phyloP scores from a whole-genome alignment of 805 yeast genomes.

The Kuraishia piskuri region DNA sequence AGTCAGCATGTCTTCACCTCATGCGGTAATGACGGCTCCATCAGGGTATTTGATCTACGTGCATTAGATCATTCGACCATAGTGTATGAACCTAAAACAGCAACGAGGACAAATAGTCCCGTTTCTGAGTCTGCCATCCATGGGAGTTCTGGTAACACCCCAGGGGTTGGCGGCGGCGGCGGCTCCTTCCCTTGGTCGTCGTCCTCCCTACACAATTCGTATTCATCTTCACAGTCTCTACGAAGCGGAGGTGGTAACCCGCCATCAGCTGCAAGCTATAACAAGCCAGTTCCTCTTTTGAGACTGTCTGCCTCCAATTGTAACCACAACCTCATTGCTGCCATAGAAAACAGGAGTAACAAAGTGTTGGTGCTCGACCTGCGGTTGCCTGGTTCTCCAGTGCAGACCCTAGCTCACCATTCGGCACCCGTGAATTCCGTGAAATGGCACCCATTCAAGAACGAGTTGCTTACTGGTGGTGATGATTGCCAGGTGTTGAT shows the following conservation, averaged over 20 bases:
- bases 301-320: conserved; percentile 70
- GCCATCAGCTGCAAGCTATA: conserved; percentile 4
- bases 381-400: conserved; percentile 81
- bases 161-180: neutral
- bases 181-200: neutral
- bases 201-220: conserved; percentile 3
- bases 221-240: neutral
- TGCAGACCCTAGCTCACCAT: conserved; percentile 62
- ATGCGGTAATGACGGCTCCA: conserved; percentile 93
- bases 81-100: conserved; percentile 67
- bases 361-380: conserved; percentile 68
- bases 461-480: conserved; percentile 54
- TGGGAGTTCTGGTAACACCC: conserved; percentile 1
- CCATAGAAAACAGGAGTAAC: conserved; percentile 65
- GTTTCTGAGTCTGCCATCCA: neutral
- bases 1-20: conserved; percentile 77
- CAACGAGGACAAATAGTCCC: conserved; percentile 2
- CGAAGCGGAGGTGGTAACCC: conserved; percentile 2
- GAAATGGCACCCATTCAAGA: conserved; percentile 76
- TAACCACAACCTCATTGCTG: conserved; percentile 78
- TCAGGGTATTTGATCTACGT: conserved; percentile 84
- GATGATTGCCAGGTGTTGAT: conserved; percentile 67
- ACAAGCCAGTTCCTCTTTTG: conserved; percentile 50
- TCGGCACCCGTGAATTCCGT: conserved; percentile 61
- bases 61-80: conserved; percentile 90